Percentiles rank a stretch among this genome's conserved stretches.
These are phyloP conservation scores for Phytopythium montanum DNA, from an alignment of 352 stramenopile genomes.

Conservation along the genomic window DNA sequence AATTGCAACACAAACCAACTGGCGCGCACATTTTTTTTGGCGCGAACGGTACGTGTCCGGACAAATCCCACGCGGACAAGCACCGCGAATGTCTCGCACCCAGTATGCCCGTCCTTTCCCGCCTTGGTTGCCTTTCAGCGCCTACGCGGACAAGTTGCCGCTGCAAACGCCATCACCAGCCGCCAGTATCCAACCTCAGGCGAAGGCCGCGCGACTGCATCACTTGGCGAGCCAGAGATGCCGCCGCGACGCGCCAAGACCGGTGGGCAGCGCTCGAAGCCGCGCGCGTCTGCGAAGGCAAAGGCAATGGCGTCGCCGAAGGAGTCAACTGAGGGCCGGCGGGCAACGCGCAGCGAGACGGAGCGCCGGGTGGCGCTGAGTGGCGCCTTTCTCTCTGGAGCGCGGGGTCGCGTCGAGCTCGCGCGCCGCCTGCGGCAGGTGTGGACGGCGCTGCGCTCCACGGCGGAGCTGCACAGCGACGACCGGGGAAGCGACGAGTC, in stretches of 20 bases:
- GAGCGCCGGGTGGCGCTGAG: conserved; percentile 3
- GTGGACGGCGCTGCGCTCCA: conserved; percentile 37
- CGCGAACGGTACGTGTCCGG: too few species aligned
- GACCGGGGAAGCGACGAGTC: conserved; percentile 33
- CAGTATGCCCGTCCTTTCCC: neutral
- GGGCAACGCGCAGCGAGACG: conserved; percentile 5
- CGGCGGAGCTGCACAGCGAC: conserved; percentile 18
- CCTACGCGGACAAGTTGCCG: neutral
- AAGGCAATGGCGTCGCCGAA: too few species aligned
- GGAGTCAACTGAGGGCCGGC: too few species aligned
- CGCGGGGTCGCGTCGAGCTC: conserved; percentile 36
- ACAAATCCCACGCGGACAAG: neutral
- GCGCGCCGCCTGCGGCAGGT: conserved; percentile 48
- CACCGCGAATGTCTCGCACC: neutral
- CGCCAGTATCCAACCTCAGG: too few species aligned
- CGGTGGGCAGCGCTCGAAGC: neutral
- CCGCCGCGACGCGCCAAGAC: conserved; percentile 1
- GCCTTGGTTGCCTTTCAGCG: neutral
- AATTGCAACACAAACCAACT: too few species aligned
- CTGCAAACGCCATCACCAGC: too few species aligned
- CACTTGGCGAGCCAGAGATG: too few species aligned
- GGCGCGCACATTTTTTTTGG: too few species aligned
- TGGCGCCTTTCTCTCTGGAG: conserved; percentile 2
- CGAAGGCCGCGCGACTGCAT: too few species aligned
- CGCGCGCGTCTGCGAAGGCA: too few species aligned